These are phyloP conservation scores for Alternaria sp. DNA, from an alignment of 2,329 filamentous ascomycete species.

Conservation along the genomic window DNA sequence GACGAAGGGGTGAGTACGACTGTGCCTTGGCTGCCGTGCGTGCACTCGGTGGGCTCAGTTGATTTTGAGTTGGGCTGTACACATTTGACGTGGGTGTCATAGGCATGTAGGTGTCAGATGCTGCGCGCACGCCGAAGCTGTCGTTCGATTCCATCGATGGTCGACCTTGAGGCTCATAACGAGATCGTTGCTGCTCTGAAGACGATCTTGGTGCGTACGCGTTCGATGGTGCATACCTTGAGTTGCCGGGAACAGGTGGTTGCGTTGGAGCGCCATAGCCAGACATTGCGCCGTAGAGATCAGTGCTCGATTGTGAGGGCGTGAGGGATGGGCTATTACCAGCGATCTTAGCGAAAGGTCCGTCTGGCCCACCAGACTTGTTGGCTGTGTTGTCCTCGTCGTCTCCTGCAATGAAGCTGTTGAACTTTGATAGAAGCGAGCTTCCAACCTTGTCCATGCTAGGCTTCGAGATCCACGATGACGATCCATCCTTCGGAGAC, in stretches of 20 bases:
- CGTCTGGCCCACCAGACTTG: conserved; percentile 64
- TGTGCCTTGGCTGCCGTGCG: conserved; percentile 35
- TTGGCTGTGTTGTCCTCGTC: conserved; percentile 72
- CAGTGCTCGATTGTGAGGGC: conserved; percentile 70
- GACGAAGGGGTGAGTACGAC: conserved; percentile 41
- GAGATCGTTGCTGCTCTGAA: conserved; percentile 57
- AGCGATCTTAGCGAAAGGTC: conserved; percentile 82
- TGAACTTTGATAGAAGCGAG: conserved; percentile 90
- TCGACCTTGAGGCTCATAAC: conserved; percentile 54
- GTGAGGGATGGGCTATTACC: conserved; percentile 62
- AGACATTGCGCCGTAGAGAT: conserved; percentile 75
- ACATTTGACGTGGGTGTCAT: conserved; percentile 33
- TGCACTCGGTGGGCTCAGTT: conserved; percentile 37
- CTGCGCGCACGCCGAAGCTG: conserved; percentile 29
- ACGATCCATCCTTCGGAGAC: conserved; percentile 79
- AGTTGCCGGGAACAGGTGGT: conserved; percentile 37
- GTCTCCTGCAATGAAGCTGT: conserved; percentile 93
- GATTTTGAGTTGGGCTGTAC: conserved; percentile 40
- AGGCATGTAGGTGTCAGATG: conserved; percentile 40
- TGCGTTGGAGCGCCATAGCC: conserved; percentile 51
- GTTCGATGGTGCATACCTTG: conserved; percentile 48
- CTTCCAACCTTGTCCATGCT: conserved; percentile 96
- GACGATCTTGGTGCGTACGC: conserved; percentile 57
- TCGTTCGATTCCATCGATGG: conserved; percentile 48
- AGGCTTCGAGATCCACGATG: conserved; percentile 91